These are phyloP conservation scores for Rhodomyrtus psidioides DNA, from an alignment of 441 rosid genomes.

Conservation along the genomic window DNA sequence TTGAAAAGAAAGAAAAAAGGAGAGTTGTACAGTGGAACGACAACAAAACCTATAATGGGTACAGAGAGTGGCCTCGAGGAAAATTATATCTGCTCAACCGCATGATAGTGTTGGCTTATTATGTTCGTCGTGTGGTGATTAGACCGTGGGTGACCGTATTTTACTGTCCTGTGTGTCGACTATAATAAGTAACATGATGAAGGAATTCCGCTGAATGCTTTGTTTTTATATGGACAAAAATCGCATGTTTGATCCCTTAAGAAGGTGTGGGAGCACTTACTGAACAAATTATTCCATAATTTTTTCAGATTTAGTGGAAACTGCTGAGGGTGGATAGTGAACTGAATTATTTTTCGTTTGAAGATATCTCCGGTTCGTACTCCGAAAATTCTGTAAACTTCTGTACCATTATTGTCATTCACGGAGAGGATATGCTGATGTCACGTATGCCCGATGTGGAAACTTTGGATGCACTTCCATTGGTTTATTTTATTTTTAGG, in stretches of 20 bases:
- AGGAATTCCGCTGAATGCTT: neutral
- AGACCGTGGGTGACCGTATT: too few relatives aligned
- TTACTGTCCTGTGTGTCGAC: too few relatives aligned
- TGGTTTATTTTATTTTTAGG: neutral
- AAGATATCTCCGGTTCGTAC: neutral
- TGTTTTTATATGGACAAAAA: neutral
- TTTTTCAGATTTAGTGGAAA: neutral
- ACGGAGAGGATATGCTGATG: rapidly evolving
- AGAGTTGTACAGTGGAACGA: too few relatives aligned
- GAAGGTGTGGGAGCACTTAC: neutral
- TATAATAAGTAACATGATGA: too few relatives aligned
- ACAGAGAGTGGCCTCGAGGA: too few relatives aligned
- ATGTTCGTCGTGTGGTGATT: too few relatives aligned
- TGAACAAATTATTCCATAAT: neutral
- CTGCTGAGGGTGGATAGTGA: neutral
- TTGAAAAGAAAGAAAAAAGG: too few relatives aligned
- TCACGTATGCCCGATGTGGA: rapidly evolving
- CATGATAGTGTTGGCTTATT: too few relatives aligned
- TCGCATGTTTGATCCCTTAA: neutral
- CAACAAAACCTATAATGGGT: too few relatives aligned
- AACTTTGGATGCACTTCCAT: neutral
- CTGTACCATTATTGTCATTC: neutral
- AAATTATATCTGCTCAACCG: too few relatives aligned
- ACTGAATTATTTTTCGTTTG: neutral
- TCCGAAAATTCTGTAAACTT: neutral